phyloP scores from a whole-genome alignment of 1,139 yeast species.

The Yamadazyma aaseri region DNA sequence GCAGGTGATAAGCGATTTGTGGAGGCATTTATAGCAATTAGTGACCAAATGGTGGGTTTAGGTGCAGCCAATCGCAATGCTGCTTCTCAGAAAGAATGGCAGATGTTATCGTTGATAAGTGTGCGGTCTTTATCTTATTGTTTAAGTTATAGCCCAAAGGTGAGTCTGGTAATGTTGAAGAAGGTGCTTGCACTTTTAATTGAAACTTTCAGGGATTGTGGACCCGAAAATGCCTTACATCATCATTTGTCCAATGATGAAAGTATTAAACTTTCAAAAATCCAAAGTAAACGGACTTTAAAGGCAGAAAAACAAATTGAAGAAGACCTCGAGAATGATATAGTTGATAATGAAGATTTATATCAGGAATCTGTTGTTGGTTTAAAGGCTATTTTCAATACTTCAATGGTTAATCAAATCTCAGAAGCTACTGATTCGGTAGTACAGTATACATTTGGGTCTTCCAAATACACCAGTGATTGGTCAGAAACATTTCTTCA shows the following conservation, averaged over 20 bases:
- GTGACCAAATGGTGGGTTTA: conserved; percentile 32
- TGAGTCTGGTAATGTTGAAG: conserved; percentile 36
- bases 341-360: conserved; percentile 24
- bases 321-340: conserved; percentile 32
- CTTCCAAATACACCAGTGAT: conserved; percentile 18
- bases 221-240: conserved; percentile 16
- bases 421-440: conserved; percentile 46
- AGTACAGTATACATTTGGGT: conserved; percentile 31
- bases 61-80: conserved; percentile 16
- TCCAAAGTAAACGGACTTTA: conserved; percentile 25
- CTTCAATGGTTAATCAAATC: conserved; percentile 50
- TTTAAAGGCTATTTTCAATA: conserved; percentile 48
- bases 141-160: conserved; percentile 38
- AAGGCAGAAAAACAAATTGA: conserved; percentile 20
- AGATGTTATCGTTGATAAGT: conserved; percentile 44
- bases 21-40: conserved; percentile 44
- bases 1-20: conserved; percentile 70
- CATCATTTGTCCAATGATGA: conserved; percentile 17
- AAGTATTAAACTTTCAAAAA: conserved; percentile 24
- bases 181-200: conserved; percentile 43
- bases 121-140: conserved; percentile 44
- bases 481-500: conserved; percentile 65
- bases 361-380: conserved; percentile 43
- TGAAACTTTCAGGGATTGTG: conserved; percentile 22
- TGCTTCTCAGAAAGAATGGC: conserved; percentile 50